phyloP scores from a whole-genome alignment of 164 flowering plant species.

The Nymphaea thermarum region DNA sequence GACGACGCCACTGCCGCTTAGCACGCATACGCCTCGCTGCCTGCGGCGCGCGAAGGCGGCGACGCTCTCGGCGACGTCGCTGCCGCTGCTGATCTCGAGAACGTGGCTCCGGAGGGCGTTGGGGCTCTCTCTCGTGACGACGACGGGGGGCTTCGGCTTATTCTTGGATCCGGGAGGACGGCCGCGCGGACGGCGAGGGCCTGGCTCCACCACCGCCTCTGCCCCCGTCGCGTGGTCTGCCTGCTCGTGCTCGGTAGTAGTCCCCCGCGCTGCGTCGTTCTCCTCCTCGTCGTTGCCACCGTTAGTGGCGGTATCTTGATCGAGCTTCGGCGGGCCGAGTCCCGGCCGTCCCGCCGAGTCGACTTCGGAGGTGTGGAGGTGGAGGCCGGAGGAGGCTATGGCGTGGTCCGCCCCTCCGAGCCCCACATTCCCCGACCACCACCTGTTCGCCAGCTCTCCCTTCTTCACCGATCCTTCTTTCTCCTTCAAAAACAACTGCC shows the following conservation, averaged over 20 bases:
- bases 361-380: conserved; percentile 20
- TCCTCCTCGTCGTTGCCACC: conserved; percentile 9
- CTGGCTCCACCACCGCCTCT: conserved; percentile 17
- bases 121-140: conserved; percentile 49
- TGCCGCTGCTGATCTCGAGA: conserved; percentile 43
- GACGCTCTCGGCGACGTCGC: conserved; percentile 37
- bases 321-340: conserved; percentile 17
- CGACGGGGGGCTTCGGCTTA: conserved; percentile 45
- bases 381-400: conserved; percentile 21
- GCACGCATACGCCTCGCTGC: conserved; percentile 50
- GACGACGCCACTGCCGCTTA: conserved; percentile 50
- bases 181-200: conserved; percentile 40
- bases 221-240: conserved; percentile 25
- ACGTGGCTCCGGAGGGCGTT: conserved; percentile 48
- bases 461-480: not conserved
- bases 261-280: conserved; percentile 20
- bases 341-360: conserved; percentile 12
- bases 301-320: conserved; percentile 9
- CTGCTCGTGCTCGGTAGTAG: conserved; percentile 10
- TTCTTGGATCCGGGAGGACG: conserved; percentile 67
- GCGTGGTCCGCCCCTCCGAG: conserved; percentile 27
- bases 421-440: conserved; percentile 57
- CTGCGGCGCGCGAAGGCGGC: conserved; percentile 36
- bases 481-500: not conserved
- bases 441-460: conserved; percentile 34